Evolutionary conservation across 192 early-diverging fungal genomes (phyloP), one percentile per base, ranked within the genome.

Genomic region (Spizellomyces sp.): DNA sequence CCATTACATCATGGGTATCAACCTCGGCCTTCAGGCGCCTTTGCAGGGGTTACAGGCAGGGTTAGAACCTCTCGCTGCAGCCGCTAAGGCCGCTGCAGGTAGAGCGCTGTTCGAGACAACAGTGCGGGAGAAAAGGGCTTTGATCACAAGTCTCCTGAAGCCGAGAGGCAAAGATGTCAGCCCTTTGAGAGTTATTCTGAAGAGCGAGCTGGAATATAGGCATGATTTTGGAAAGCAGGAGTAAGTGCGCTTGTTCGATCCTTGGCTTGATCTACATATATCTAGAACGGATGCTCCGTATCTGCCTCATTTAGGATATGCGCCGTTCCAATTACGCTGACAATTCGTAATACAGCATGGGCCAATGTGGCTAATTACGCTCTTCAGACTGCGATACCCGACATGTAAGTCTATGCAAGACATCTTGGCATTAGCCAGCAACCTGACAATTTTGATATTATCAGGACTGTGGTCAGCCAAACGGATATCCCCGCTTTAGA

Each of bases 1-100:
- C 72, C 95, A 96, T 64, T 94, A 92, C 54, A 94, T 96, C 62
- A 90, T 93, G 21, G 95, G 95, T 15, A 94, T 96, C 56, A 96
- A 96, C 69, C 75, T 96, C 5, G 89, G 90, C 5, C 86, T 95
- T 22, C 93, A 68, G 60, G 69, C 50, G 69, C 82, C 72, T 80
- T 83, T 69, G 78, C 85, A 36, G 76, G 62, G 62, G 6, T 41
- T 72, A 45, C 60, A 79, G 46, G 74, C 47, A 10, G 61, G 69
- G 21, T 54, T 77, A 47, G 65, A 70, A 48, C 68, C 57, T 21
- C 58, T 82, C 52, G 71, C 73, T 8, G 50, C 61, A 44, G 48
- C 67, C n/a, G 64, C 78, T 12, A 75, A 71, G 60, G 64, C 63
- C 17, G 58, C 76, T 15, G 73, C 61, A 4, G 79, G 79, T 14